Percentiles rank a stretch among this genome's conserved stretches.
These are phyloP conservation scores for Vinca minor DNA, from an alignment of 257 asterid genomes.

Conservation along the genomic window DNA sequence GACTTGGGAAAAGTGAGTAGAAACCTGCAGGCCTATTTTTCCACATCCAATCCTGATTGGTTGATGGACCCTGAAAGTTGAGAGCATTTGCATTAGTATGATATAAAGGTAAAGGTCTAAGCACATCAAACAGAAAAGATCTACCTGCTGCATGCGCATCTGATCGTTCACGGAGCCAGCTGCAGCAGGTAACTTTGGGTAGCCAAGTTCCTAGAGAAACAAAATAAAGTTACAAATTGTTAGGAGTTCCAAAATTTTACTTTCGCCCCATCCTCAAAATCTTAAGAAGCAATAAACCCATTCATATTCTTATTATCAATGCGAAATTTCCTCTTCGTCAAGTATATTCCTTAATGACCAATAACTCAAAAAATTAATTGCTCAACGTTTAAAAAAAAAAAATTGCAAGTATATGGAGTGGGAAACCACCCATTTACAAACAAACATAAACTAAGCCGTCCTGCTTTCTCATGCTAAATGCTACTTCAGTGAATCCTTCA, in stretches of 20 bases:
- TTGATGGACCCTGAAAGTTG: conserved; percentile 32
- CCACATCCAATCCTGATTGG: conserved; percentile 65
- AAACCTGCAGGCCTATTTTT: conserved; percentile 37
- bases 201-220: conserved; percentile 49
- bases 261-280: not conserved
- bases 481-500: not conserved
- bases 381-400: too few species aligned
- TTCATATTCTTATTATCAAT: not conserved
- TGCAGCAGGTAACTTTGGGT: conserved; percentile 34
- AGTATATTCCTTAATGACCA: not conserved
- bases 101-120: not conserved
- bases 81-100: conserved; percentile 2
- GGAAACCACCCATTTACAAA: not conserved
- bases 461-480: not conserved
- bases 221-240: too few species aligned
- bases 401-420: too few species aligned
- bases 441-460: not conserved
- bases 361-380: too few species aligned
- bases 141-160: conserved; percentile 58
- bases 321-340: not conserved
- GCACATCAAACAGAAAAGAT: not conserved
- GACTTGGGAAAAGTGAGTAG: not conserved
- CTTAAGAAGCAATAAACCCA: too few species aligned
- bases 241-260: too few species aligned
- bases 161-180: conserved; percentile 42